Conservation (phyloP, 306 rosid species). For the Corylus avellana region DNA sequence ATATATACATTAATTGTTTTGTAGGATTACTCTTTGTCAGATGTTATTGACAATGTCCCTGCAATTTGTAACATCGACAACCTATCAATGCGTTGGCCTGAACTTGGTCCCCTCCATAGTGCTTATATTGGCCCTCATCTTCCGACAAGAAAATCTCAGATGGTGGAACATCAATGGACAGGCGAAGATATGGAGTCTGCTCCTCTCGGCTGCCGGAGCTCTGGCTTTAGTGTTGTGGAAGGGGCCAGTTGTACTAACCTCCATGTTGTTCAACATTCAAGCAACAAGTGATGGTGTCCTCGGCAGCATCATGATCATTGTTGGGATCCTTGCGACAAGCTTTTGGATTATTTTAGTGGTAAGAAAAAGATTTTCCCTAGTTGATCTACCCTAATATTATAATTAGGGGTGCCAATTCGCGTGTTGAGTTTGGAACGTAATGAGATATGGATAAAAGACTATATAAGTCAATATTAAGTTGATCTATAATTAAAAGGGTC, state of each 20-base stretch:
- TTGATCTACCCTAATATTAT: background rate
- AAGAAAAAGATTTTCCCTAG: background rate
- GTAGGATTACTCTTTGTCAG: conserved; percentile 12
- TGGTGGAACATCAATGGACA: conserved; percentile 8
- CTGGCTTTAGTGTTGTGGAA: conserved; percentile 1
- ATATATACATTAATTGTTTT: background rate
- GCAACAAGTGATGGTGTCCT: background rate
- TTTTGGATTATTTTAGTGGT: background rate
- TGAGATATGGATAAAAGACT: no score
- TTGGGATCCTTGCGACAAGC: conserved; percentile 8
- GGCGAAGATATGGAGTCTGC: conserved; percentile 4
- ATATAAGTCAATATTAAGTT: no score
- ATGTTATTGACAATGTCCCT: conserved; percentile 3
- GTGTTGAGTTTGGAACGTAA: no score
- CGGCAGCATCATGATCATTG: background rate
- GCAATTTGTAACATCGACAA: background rate
- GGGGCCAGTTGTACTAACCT: background rate
- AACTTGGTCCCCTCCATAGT: conserved; percentile 16
- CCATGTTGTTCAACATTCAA: background rate
- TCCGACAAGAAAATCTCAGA: conserved; percentile 2
- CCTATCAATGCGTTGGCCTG: conserved; percentile 6
- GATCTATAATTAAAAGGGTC: no score
- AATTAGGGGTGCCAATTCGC: no score
- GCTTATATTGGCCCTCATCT: conserved; percentile 9
- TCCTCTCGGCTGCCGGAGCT: conserved; percentile 1